Evolutionary conservation across 441 rosid genomes (phyloP).

Genomic region (Eutrema salsugineum): DNA sequence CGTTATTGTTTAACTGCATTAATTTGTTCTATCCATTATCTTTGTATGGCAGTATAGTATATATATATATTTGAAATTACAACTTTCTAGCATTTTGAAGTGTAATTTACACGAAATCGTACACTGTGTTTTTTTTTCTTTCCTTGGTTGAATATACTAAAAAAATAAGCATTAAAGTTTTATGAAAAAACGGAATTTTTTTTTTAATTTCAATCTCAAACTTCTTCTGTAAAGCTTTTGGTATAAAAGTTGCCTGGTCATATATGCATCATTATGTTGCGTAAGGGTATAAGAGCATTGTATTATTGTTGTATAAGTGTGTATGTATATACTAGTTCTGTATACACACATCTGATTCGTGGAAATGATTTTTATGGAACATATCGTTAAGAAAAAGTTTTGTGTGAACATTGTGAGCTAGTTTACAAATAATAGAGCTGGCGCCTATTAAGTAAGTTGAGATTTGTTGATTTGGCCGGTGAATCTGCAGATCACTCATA

Average conservation of each 20-base stretch:
- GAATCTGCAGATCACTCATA: slow-evolving; percentile 13
- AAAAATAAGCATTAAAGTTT: not conserved
- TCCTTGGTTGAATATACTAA: not conserved
- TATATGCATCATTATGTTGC: not conserved
- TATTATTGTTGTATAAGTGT: not conserved
- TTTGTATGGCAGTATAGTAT: not conserved
- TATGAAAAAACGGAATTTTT: not conserved
- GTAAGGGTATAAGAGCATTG: not conserved
- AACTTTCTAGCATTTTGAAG: not conserved
- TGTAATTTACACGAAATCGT: not conserved
- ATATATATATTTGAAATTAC: not conserved
- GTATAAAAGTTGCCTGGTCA: not conserved
- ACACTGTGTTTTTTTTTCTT: not conserved
- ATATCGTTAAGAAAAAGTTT: not conserved
- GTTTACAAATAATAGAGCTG: not conserved
- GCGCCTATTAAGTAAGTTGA: not conserved
- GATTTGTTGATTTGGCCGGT: slow-evolving; percentile 16
- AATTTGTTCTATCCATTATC: not conserved
- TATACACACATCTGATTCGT: not conserved
- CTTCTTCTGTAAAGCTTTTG: not conserved
- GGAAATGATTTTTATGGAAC: not conserved
- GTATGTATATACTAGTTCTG: no score
- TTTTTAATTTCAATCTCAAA: not conserved
- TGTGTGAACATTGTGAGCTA: not conserved
- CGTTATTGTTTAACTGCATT: not conserved